Base-by-base conservation (phyloP, 2,329 filamentous ascomycete species). In the Sporothrix brasiliensis region DNA sequence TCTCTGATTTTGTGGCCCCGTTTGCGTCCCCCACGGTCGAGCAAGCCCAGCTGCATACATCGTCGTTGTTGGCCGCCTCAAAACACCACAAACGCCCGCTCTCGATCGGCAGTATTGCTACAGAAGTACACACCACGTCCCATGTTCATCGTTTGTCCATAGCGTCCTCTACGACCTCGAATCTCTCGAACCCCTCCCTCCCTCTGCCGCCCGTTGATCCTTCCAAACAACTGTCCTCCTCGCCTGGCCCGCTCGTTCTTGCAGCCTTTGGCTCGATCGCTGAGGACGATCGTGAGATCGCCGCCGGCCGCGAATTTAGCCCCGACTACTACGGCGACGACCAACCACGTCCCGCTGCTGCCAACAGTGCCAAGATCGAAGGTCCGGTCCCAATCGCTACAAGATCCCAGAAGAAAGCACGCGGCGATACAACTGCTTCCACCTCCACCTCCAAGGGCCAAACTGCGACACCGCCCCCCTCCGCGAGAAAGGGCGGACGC, bases 81-180 rank as follows among this genome's bases (percentile, higher is more conserved):
- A 69, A 69, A 39, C 68, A 70, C 39, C 71, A 67, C 69, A 87
- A 86, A 76, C 82, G 83, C 61, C 79, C 82, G n/a, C 78, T 85
- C n/a, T 87, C 85, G 66, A 78, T 81, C 54, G 85, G 83, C 70
- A 81, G 81, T 71, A 77, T 86, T 72, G 81, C 83, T 63, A 80
- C 79, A 71, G 84, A 86, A 73, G 83, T 87, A 74, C 82, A 65
- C 27, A n/a, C 39, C 27, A 53, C 84, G 77, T 84, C 88, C 77
- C 88, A 91, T 87, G 85, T 84, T 75, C 88, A 87, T 74, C 85
- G 90, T 77, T 85, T 87, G 75, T 86, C 86, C 56, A 50, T 58
- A 58, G 19, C 68, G 16, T 52, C 69, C 53, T 39, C 61, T 41
- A 66, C 47, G 24, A 56, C 68, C 16, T 81, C 85, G 56, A 83